These are phyloP conservation scores for Adiantum capillusveneris DNA, from an alignment of 75 land plant species.

Conservation along the genomic window DNA sequence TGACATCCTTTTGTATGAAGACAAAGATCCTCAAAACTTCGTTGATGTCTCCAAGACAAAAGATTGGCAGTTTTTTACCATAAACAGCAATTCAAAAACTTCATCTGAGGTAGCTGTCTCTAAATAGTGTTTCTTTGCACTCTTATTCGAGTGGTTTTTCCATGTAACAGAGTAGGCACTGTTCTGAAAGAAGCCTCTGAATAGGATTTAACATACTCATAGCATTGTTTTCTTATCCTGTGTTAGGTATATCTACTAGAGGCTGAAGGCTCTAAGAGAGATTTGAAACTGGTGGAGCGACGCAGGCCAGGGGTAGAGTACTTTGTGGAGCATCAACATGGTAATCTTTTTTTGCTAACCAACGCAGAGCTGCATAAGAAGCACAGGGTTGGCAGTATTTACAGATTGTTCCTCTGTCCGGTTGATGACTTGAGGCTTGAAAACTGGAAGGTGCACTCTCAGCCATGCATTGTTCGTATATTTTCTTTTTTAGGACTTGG, in stretches of 20 bases:
- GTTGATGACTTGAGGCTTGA: constrained; percentile 32
- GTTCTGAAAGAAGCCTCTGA: too few species aligned
- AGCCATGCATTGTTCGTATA: too few species aligned
- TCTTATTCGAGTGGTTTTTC: background rate
- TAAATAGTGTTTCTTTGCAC: too few species aligned
- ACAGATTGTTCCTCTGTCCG: constrained; percentile 55
- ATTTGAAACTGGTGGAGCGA: constrained; percentile 40
- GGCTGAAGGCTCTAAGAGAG: constrained; percentile 35
- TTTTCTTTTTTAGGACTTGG: too few species aligned
- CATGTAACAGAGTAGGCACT: too few species aligned
- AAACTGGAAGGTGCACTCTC: constrained; percentile 68
- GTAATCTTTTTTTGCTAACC: constrained; percentile 79
- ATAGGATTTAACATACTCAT: too few species aligned
- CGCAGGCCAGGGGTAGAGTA: constrained; percentile 70
- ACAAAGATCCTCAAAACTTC: constrained; percentile 57
- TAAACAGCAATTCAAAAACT: constrained; percentile 88
- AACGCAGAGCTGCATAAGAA: constrained; percentile 41
- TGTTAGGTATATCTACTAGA: constrained; percentile 78
- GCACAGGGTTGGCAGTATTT: constrained; percentile 18
- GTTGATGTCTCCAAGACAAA: constrained; percentile 94
- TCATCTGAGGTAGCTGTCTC: constrained; percentile 95
- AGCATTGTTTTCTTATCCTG: too few species aligned
- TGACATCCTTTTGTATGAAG: constrained; percentile 51
- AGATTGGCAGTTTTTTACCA: constrained; percentile 74
- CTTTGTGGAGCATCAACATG: constrained; percentile 90